Evolutionary conservation across 2,329 filamentous ascomycete species (phyloP), one percentile per base, ranked within the genome.

Genomic region (Helminthosporium solani): DNA sequence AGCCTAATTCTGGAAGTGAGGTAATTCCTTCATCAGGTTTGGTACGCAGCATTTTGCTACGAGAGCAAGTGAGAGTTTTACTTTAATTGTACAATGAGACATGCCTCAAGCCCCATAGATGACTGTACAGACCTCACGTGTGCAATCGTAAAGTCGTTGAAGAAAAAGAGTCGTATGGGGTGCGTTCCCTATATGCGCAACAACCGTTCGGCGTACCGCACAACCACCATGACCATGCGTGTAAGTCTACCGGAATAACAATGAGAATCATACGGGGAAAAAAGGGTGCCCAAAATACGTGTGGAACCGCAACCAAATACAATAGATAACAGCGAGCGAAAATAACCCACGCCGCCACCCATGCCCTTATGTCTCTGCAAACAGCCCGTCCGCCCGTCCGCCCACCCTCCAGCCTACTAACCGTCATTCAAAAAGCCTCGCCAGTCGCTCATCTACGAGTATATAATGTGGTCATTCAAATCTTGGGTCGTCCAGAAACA

Each of bases 171-270:
- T 31, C 40, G 42, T 28, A 53, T 45, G 23, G 49, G 41, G 48
- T 58, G 49, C 46, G 38, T 45, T 44, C 16, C 27, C 5, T n/a
- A 43, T 31, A 31, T 25, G 23, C 28, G 12, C 48, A 50, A 52
- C 31, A 42, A 44, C 25, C 38, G 47, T 45, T 51, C 48, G 51
- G 51, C 60, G 56, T 56, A 53, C 55, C 49, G 48, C 59, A 63
- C 57, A 57, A 55, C 54, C 46, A 33, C 42, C 35, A 47, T 52
- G 44, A 52, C 47, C 41, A 56, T 61, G 58, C 61, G 58, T 65
- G 57, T 58, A 60, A 50, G 9, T 5, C 9, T 25, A 9, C 44
- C 50, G 44, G 40, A 42, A 15, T 52, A 42, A 41, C 33, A 54
- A 53, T 33, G 44, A 55, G 50, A 59, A 47, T 55, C 54, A 46